These are phyloP conservation scores for Arthrobotrys conoides DNA, from an alignment of 2,329 filamentous ascomycete genomes.

Conservation along the genomic window DNA sequence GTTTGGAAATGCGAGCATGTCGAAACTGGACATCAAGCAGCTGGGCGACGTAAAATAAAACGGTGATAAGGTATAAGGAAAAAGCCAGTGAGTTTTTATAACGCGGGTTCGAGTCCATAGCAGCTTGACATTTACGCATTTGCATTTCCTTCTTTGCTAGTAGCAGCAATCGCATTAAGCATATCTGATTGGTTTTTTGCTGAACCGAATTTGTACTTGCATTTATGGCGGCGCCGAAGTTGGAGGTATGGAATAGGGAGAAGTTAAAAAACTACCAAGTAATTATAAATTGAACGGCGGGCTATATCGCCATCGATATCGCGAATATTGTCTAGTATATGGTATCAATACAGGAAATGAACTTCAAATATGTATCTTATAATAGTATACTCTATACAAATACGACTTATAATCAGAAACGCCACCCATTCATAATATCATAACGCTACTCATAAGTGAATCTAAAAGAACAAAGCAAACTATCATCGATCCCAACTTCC, in stretches of 20 bases:
- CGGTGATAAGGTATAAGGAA: too few relatives aligned
- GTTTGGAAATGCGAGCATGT: conserved; percentile 44
- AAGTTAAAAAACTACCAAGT: background rate
- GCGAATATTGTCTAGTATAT: background rate
- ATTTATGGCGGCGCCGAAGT: conserved; percentile 2
- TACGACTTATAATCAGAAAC: background rate
- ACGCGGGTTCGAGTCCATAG: background rate
- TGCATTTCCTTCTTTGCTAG: background rate
- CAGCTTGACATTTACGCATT: background rate
- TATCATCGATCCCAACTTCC: background rate
- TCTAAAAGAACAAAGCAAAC: background rate
- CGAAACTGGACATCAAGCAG: conserved; percentile 32
- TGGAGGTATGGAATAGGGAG: background rate
- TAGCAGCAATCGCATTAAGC: background rate
- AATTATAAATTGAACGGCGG: background rate
- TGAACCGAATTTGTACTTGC: background rate
- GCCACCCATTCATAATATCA: too few relatives aligned
- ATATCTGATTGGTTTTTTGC: background rate
- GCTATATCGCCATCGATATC: too few relatives aligned
- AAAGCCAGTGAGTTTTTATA: background rate
- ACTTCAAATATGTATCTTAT: too few relatives aligned
- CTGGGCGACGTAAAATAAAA: background rate
- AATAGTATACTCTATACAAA: background rate
- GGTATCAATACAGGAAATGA: too few relatives aligned
- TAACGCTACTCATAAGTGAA: too few relatives aligned